Evolutionary conservation across 2,329 filamentous ascomycete genomes (phyloP).

Genomic region (Penicillium sp.): DNA sequence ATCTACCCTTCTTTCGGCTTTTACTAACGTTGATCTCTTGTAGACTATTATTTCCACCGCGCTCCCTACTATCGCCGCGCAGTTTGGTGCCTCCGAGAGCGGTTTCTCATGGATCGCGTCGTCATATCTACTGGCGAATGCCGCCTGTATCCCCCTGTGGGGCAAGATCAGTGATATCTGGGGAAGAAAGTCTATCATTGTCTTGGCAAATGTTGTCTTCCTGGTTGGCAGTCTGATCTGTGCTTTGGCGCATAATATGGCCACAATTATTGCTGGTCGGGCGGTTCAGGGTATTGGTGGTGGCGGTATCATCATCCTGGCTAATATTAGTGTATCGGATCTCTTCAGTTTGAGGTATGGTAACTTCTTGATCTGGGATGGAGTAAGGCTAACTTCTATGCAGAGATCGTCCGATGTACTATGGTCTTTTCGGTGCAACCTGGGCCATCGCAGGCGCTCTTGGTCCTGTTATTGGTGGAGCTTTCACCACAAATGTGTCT

Average conservation of each 20-base stretch:
- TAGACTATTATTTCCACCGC: conserved; percentile 48
- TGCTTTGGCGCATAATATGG: conserved; percentile 56
- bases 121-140: conserved; percentile 47
- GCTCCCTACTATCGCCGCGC: conserved; percentile 43
- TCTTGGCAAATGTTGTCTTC: conserved; percentile 61
- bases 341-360: conserved; percentile 58
- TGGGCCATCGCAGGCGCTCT: conserved; percentile 61
- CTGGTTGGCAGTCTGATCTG: conserved; percentile 62
- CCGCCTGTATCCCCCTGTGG: conserved; percentile 56
- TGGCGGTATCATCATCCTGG: conserved; percentile 62
- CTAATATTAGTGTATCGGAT: conserved; percentile 64
- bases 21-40: conserved; percentile 1
- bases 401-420: conserved; percentile 58
- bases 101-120: conserved; percentile 51
- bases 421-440: conserved; percentile 60
- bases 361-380: background rate
- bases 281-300: conserved; percentile 63
- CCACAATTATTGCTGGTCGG: conserved; percentile 61
- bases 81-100: conserved; percentile 44
- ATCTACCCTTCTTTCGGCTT: background rate
- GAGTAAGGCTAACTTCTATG: conserved; percentile 8
- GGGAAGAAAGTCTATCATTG: conserved; percentile 62
- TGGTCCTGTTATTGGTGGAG: conserved; percentile 61
- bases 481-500: conserved; percentile 57
- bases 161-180: conserved; percentile 66